phyloP scores from a whole-genome alignment of 2,329 filamentous ascomycete genomes.

The Colletotrichum melonis region DNA sequence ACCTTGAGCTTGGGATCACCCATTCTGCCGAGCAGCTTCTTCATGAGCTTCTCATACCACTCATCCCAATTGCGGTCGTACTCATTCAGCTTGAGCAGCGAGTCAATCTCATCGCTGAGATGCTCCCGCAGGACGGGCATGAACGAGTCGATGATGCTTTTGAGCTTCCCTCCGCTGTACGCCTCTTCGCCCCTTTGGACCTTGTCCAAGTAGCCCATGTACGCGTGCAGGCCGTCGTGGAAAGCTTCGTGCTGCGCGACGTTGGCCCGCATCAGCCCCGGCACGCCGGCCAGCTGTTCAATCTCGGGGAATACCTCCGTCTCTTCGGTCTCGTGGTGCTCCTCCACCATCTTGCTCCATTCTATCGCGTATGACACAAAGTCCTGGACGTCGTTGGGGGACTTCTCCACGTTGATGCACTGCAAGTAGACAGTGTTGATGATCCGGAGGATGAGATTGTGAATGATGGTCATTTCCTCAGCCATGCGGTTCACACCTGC shows the following conservation, averaged over 20 bases:
- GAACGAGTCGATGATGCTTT: constrained; percentile 48
- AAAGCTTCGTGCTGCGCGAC: constrained; percentile 49
- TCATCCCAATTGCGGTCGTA: constrained; percentile 48
- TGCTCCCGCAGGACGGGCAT: constrained; percentile 48
- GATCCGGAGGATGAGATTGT: constrained; percentile 44
- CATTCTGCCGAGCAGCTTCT: constrained; percentile 34
- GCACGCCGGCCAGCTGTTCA: constrained; percentile 41
- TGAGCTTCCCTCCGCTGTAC: constrained; percentile 46
- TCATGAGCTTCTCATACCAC: constrained; percentile 41
- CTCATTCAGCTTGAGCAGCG: constrained; percentile 46
- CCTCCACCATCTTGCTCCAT: constrained; percentile 40
- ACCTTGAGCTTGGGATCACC: constrained; percentile 39
- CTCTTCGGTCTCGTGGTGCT: constrained; percentile 49
- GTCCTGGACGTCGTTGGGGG: constrained; percentile 39
- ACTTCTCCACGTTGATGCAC: constrained; percentile 39
- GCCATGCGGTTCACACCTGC: constrained; percentile 39
- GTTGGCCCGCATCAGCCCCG: constrained; percentile 45
- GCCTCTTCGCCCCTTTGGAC: constrained; percentile 42
- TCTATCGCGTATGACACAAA: constrained; percentile 43
- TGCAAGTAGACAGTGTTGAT: constrained; percentile 44
- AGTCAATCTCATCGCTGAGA: constrained; percentile 51
- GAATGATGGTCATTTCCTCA: constrained; percentile 46
- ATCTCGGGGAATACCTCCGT: constrained; percentile 45
- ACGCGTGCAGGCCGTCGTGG: constrained; percentile 45
- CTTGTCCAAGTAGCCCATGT: constrained; percentile 45